Percentiles rank a stretch among this genome's conserved stretches.
Evolutionary conservation across 148 eudicot species (phyloP).

Genomic region (Arbutus unedo): DNA sequence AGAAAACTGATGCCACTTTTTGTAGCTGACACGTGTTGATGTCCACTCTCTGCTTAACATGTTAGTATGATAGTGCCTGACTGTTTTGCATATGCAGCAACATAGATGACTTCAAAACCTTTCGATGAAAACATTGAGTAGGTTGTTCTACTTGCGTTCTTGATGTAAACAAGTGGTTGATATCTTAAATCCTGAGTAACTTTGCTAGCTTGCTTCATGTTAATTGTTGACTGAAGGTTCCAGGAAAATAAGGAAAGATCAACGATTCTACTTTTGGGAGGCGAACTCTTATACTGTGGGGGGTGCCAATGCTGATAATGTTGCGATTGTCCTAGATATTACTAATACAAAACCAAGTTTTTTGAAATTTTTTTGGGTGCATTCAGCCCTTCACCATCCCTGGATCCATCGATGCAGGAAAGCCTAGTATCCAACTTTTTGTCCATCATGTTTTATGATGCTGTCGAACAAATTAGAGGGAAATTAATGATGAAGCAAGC

Average conservation of each 20-base stretch:
- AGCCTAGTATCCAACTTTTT: background rate
- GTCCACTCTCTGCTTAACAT: too few species aligned
- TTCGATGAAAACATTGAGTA: background rate
- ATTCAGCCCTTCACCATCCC: background rate
- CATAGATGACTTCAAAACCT: background rate
- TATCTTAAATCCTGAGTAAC: background rate
- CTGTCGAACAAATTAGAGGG: background rate
- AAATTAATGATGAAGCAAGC: background rate
- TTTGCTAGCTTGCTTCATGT: background rate
- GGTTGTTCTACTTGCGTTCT: conserved; percentile 4
- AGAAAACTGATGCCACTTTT: background rate
- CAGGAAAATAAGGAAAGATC: background rate
- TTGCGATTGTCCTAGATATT: background rate
- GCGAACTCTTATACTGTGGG: background rate
- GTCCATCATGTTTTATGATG: background rate
- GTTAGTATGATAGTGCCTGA: background rate
- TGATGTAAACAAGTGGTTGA: background rate
- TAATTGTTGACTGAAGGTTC: background rate
- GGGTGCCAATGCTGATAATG: background rate
- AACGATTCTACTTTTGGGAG: background rate
- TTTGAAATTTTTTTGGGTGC: background rate
- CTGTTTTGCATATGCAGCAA: background rate
- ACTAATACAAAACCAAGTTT: background rate
- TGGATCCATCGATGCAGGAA: background rate
- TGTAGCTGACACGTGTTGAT: background rate